Evolutionary conservation across 257 asterid species (phyloP).

Genomic region (Parsonsia alboflavescens): DNA sequence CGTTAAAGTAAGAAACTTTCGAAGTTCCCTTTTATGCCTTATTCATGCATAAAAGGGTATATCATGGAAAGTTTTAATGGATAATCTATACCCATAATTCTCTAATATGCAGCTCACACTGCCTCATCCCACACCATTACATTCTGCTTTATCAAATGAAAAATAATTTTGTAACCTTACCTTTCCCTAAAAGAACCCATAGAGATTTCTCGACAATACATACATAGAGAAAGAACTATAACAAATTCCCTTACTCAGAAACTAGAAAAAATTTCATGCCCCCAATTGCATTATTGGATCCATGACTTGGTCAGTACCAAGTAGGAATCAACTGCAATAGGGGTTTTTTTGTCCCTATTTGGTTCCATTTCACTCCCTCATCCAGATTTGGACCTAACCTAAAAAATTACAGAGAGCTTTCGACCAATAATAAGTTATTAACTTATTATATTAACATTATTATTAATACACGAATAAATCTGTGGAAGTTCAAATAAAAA

Average conservation of each 20-base stretch:
- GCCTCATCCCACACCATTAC: not conserved
- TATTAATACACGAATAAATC: no score
- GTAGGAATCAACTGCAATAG: not conserved
- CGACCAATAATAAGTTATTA: no score
- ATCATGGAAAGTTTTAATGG: not conserved
- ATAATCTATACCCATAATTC: not conserved
- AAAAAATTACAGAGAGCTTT: no score
- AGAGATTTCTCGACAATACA: not conserved
- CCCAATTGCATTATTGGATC: not conserved
- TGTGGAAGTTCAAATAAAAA: no score
- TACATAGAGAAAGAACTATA: not conserved
- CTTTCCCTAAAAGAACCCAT: not conserved
- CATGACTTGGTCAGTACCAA: not conserved
- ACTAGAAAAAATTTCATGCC: not conserved
- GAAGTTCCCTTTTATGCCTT: not conserved
- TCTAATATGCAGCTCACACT: not conserved
- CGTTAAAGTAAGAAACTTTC: not conserved
- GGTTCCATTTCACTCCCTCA: not conserved
- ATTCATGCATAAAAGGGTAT: not conserved
- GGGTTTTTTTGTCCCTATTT: not conserved
- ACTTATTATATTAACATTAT: no score
- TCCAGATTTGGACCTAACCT: no score
- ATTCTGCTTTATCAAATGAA: not conserved
- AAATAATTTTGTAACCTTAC: not conserved
- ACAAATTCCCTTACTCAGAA: not conserved